phyloP scores from a whole-genome alignment of 352 stramenopile species.

The Globisporangium nagaii region DNA sequence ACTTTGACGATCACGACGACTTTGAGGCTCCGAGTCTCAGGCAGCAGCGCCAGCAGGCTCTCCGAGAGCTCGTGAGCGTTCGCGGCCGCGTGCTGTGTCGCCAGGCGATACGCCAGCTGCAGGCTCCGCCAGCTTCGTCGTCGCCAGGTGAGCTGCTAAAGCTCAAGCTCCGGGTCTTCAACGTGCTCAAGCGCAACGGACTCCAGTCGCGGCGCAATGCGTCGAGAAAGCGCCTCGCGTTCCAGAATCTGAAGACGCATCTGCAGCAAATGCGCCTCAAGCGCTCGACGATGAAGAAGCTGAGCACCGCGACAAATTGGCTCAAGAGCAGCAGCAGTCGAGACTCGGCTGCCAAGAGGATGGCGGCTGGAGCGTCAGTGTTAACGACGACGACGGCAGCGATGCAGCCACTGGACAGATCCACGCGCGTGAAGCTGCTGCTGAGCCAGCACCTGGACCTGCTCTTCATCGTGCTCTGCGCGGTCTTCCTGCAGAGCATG shows the following conservation, averaged over 20 bases:
- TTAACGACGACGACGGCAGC: neutral
- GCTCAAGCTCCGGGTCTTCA: slow-evolving; percentile 29
- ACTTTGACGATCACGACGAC: slow-evolving; percentile 17
- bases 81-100: slow-evolving; percentile 18
- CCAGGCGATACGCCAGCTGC: slow-evolving; percentile 17
- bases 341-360: neutral
- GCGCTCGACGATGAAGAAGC: neutral
- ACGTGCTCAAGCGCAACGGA: slow-evolving; percentile 7
- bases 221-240: slow-evolving; percentile 34
- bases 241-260: slow-evolving; percentile 18
- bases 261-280: slow-evolving; percentile 24
- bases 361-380: neutral
- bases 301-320: slow-evolving; percentile 1
- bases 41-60: neutral
- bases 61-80: slow-evolving; percentile 2
- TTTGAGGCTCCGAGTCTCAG: neutral
- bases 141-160: neutral
- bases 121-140: neutral
- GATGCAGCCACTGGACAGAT: neutral
- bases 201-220: slow-evolving; percentile 21
- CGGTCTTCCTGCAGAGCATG: slow-evolving; percentile 2
- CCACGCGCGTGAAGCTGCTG: neutral
- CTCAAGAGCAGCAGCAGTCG: neutral
- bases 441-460: slow-evolving; percentile 19
- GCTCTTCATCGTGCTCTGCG: slow-evolving; percentile 10